phyloP scores from a whole-genome alignment of 495 filamentous ascomycete genomes.

The Friedmanniomyces simplex region DNA sequence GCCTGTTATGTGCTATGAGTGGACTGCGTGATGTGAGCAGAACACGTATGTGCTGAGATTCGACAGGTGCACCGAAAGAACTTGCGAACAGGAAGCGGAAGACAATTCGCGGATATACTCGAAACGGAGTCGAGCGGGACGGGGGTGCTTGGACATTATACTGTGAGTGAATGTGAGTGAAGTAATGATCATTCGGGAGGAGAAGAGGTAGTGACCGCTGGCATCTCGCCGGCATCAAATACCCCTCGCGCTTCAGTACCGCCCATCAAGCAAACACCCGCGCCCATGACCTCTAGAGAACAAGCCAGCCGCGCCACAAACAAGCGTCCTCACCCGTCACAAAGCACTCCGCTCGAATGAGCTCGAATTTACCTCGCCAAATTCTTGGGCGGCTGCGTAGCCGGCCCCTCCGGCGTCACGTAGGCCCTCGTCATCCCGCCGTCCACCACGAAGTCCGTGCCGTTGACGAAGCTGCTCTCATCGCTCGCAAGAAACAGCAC shows the following conservation, averaged over 20 bases:
- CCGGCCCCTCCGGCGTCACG: slow-evolving; percentile 77
- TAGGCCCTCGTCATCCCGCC: slow-evolving; percentile 94
- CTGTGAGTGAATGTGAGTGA: not conserved
- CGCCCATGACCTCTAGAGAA: not conserved
- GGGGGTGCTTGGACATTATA: not conserved
- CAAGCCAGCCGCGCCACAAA: not conserved
- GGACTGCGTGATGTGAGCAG: too few species aligned
- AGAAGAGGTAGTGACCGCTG: not conserved
- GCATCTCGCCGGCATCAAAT: not conserved
- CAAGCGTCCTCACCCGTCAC: not conserved
- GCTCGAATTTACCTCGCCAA: slow-evolving; percentile 18
- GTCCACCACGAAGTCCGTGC: slow-evolving; percentile 89
- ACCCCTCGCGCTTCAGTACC: not conserved
- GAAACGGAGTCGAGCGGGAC: not conserved
- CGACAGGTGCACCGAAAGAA: too few species aligned
- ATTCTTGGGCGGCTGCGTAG: slow-evolving; percentile 61
- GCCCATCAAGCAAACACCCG: not conserved
- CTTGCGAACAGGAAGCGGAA: too few species aligned
- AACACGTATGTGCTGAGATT: too few species aligned
- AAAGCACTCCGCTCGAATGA: too few species aligned
- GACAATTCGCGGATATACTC: not conserved
- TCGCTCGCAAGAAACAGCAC: slow-evolving; percentile 91
- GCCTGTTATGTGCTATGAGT: too few species aligned
- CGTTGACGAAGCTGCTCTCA: slow-evolving; percentile 89
- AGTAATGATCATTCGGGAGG: not conserved